A percentile compares a stretch with the other conserved stretches of the same genome.
Evolutionary conservation across 441 rosid species (phyloP).

Genomic region (Erodium moschatum): DNA sequence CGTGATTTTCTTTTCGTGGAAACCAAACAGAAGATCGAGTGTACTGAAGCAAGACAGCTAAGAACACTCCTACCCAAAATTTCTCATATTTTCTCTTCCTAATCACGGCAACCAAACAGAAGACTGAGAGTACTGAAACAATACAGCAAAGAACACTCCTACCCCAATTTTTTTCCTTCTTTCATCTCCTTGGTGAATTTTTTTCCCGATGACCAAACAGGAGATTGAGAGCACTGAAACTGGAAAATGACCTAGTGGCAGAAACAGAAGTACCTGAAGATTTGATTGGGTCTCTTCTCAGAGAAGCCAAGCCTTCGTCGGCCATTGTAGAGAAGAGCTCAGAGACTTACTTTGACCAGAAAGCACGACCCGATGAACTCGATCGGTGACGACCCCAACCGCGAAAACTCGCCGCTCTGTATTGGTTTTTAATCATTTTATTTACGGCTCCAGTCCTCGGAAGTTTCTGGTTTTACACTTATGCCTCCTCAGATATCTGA

Average conservation of each 20-base stretch:
- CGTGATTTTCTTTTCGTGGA: neutral
- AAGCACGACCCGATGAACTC: neutral
- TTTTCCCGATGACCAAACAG: constrained; percentile 20
- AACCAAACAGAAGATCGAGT: neutral
- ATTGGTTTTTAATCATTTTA: neutral
- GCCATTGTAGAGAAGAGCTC: constrained; percentile 36
- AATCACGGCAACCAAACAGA: too few species aligned
- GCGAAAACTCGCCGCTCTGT: constrained; percentile 8
- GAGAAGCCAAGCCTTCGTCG: constrained; percentile 48
- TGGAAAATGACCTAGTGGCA: constrained; percentile 9
- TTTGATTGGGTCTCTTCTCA: constrained; percentile 73
- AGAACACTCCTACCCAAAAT: too few species aligned
- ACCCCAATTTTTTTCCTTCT: neutral
- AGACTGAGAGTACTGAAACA: neutral
- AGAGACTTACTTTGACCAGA: neutral
- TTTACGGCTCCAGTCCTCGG: neutral
- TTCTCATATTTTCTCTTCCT: too few species aligned
- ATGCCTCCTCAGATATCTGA: neutral
- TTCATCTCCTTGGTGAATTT: neutral
- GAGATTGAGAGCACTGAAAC: constrained; percentile 5
- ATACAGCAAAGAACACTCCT: neutral
- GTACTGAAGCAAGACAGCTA: neutral
- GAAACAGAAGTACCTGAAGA: constrained; percentile 45
- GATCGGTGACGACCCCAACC: constrained; percentile 6
- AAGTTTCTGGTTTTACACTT: neutral